Conservation (phyloP, 768 basidiomycete species). For the Hydnum rufescens region DNA sequence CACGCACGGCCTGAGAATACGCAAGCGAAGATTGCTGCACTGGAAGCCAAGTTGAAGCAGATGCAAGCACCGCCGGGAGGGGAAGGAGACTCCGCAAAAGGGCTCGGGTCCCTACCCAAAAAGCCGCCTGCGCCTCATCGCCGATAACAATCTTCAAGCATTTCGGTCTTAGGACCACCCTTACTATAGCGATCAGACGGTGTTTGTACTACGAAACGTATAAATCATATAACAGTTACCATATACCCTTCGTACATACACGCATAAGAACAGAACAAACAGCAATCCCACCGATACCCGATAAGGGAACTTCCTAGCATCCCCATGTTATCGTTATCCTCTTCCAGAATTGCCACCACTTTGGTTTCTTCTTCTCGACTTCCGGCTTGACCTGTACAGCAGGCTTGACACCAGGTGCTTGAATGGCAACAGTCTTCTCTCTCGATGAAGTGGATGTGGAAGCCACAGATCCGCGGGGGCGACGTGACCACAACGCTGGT, state of each 20-base stretch:
- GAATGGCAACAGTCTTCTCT: neutral
- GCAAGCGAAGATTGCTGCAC: conserved; percentile 73
- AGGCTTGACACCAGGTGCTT: neutral
- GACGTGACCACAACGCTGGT: neutral
- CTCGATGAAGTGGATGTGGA: neutral
- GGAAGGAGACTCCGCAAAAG: neutral
- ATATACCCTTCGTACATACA: no score
- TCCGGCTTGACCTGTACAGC: neutral
- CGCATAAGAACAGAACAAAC: no score
- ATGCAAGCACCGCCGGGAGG: conserved; percentile 26
- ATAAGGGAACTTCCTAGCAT: neutral
- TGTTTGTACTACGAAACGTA: no score
- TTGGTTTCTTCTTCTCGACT: neutral
- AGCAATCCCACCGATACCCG: no score
- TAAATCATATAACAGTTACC: no score
- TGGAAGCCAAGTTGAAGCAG: conserved; percentile 86
- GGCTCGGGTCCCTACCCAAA: neutral
- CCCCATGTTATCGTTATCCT: neutral
- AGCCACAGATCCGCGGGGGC: neutral
- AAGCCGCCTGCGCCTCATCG: neutral
- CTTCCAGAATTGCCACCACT: neutral
- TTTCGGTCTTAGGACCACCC: neutral
- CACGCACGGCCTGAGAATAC: conserved; percentile 36
- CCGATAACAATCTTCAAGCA: neutral
- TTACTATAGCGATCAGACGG: neutral